Percentiles rank a stretch among this genome's conserved stretches.
Conservation (phyloP, 805 yeast species). For the Cyberlindnera xishuangbannaensis region DNA sequence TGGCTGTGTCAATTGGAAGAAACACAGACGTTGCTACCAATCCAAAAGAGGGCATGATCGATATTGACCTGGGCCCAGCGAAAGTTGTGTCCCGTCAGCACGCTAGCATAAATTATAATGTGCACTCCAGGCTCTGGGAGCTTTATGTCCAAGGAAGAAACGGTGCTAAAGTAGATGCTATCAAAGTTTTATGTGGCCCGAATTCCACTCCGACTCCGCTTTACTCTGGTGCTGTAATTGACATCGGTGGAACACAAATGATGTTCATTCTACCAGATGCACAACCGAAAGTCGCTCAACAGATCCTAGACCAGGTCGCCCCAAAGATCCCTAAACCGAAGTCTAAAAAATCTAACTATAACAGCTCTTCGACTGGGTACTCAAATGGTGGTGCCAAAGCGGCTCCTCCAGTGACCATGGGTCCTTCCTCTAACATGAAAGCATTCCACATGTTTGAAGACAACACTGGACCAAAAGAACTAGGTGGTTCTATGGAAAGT, state of each 20-base stretch:
- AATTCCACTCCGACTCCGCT: constrained; percentile 47
- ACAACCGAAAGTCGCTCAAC: constrained; percentile 55
- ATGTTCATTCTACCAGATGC: constrained; percentile 96
- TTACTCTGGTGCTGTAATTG: constrained; percentile 84
- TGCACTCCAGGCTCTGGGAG: constrained; percentile 78
- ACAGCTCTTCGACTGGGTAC: constrained; percentile 1
- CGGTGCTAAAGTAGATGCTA: constrained; percentile 85
- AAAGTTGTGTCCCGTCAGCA: constrained; percentile 94
- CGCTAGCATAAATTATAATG: constrained; percentile 76
- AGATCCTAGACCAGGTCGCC: constrained; percentile 28
- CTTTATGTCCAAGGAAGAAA: constrained; percentile 79
- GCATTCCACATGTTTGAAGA: constrained; percentile 50
- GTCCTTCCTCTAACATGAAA: constrained; percentile 25
- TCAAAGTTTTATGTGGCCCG: constrained; percentile 39
- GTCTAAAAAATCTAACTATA: constrained; percentile 13
- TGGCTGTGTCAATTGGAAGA: constrained; percentile 80
- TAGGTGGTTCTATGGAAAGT: constrained; percentile 26
- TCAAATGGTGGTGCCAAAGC: no score
- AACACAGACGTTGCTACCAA: constrained; percentile 41
- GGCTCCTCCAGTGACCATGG: constrained; percentile 10
- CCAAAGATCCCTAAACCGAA: constrained; percentile 28
- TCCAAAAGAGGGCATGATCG: constrained; percentile 33
- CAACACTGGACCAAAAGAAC: constrained; percentile 5
- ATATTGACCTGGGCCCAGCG: constrained; percentile 94
- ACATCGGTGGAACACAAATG: constrained; percentile 97